Conservation (phyloP, 192 early-diverging fungal species). For the Ramicandelaber brevisporus region DNA sequence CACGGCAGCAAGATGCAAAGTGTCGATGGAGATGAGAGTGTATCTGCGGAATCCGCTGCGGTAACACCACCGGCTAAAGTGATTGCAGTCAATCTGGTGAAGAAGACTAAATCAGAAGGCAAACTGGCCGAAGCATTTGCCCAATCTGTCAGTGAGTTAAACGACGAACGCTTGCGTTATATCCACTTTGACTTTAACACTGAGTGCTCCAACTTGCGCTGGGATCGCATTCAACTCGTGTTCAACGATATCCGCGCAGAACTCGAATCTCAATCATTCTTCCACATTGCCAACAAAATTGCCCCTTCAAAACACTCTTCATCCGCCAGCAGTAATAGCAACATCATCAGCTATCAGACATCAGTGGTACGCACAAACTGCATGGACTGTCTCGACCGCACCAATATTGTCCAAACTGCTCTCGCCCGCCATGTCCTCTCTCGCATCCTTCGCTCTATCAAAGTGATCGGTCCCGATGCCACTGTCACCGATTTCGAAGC, state of each 20-base stretch:
- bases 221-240: conserved; percentile 69
- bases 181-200: conserved; percentile 94
- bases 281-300: conserved; percentile 6
- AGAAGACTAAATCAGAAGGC: conserved; percentile 79
- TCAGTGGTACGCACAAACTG: conserved; percentile 63
- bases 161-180: conserved; percentile 35
- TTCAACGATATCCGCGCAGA: conserved; percentile 51
- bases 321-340: conserved; percentile 2
- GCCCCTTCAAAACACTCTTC: conserved; percentile 17
- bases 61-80: too few species aligned
- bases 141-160: conserved; percentile 25
- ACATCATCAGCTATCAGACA: conserved; percentile 8
- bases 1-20: too few species aligned
- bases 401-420: conserved; percentile 68
- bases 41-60: too few species aligned
- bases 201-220: conserved; percentile 88
- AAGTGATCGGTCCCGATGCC: conserved; percentile 32
- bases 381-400: conserved; percentile 96
- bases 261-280: conserved; percentile 28
- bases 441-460: conserved; percentile 37
- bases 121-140: conserved; percentile 61
- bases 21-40: too few species aligned
- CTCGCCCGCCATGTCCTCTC: conserved; percentile 34
- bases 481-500: conserved; percentile 31
- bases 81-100: conserved; percentile 78